Evolutionary conservation across 441 rosid genomes (phyloP), one percentile per base, ranked within the genome.

Genomic region (Theobroma grandiflorum): DNA sequence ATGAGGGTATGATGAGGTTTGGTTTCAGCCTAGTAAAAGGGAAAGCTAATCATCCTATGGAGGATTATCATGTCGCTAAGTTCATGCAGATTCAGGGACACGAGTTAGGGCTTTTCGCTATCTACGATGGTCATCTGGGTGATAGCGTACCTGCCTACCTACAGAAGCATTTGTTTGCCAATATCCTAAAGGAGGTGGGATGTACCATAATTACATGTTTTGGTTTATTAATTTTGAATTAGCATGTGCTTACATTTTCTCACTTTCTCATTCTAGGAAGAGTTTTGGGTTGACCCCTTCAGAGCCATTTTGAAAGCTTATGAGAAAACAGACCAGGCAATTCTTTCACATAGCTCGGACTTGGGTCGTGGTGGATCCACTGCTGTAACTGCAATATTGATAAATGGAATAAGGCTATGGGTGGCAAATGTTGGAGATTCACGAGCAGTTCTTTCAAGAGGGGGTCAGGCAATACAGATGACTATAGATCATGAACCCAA

Each of bases 341-440:
- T 95, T 82, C 89, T 95, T 59, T 94, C 98, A 16, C 82, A 84
- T 73, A 80, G 84, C 84, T 83, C 99, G 73, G 93, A 91, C 70
- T 80, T 95, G 85, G 96, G 98, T 58, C 89, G 89, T 43, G 99
- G 99, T 79, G 99, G 99, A 0, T 95, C 98, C 3, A 95, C 99
- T 45, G 99, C 99, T 33, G 99, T 93, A 75, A 95, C 98, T 11
- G 97, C 97, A 74, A 91, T 95, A 72, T 70, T 94, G 81, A 79
- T 91, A 57, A 91, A 94, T 55, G 91, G 98, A 70, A 75, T 65
- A 57, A 82, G 49, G 81, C 84, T 95, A 75, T 94, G 90, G 95
- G 95, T 95, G 47, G 97, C 98, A 52, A 95, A 94, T 77, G 94
- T 95, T 26, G 98, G 98, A 78, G 98, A 95, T 82, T 95, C 99